phyloP scores from a whole-genome alignment of 176 grass and related monocot species.

The Carex scoparia region DNA sequence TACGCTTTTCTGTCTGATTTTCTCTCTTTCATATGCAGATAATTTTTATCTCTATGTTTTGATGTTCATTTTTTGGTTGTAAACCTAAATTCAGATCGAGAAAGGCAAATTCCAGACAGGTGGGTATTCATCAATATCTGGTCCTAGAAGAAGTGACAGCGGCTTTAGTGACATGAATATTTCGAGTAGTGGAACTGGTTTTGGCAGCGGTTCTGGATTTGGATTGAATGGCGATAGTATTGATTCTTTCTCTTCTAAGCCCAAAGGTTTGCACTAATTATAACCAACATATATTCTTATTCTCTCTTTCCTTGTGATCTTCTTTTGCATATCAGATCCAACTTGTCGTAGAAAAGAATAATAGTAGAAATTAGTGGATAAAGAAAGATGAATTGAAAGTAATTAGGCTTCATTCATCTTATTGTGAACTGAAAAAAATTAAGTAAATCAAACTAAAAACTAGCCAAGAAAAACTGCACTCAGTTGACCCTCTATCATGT shows the following conservation, averaged over 20 bases:
- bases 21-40: background rate
- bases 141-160: conserved; percentile 45
- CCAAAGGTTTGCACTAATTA: conserved; percentile 50
- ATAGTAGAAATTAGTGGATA: background rate
- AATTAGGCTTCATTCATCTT: background rate
- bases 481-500: no score
- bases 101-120: conserved; percentile 53
- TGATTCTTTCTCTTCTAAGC: conserved; percentile 42
- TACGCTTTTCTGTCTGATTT: background rate
- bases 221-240: conserved; percentile 36
- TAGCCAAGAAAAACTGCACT: no score
- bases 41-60: background rate
- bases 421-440: background rate
- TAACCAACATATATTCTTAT: background rate
- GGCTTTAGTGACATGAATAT: conserved; percentile 54
- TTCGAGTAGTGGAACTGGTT: conserved; percentile 39
- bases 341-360: background rate
- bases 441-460: no score
- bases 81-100: conserved; percentile 43
- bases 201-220: conserved; percentile 51
- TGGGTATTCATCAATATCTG: conserved; percentile 46
- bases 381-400: background rate
- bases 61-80: background rate
- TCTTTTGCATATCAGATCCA: background rate
- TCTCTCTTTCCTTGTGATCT: background rate